Base-by-base conservation (phyloP, 1,284 basidiomycete species). In the Prillingera fragicola region DNA sequence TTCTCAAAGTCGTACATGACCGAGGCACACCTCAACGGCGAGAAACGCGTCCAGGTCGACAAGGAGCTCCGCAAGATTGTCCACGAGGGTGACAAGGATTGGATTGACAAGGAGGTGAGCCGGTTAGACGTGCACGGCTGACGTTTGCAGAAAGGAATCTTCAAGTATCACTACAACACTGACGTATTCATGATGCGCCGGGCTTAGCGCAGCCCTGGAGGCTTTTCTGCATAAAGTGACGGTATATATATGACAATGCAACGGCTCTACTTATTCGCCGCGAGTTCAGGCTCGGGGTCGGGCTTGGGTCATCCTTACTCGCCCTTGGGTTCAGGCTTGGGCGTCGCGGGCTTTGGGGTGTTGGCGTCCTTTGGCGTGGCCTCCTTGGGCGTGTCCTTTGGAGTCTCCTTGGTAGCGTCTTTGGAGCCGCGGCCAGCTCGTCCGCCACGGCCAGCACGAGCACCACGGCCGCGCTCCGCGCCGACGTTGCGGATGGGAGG, bases 401-500 rank as follows among this genome's bases (percentile, higher is more conserved):
- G 36, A 24, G 17, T 32, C 38, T 22, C 13, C 24, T 12, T 41
- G n/a, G 33, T 17, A 24, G 33, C 34, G n/a, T 52, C 50, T 38
- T 49, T 52, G 29, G 42, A 44, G n/a, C 82, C 76, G 36, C 83
- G 75, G 12, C 67, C 72, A 1, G 78, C 75, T 17, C 67, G 57
- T 12, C 75, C 59, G 21, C 76, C 74, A 14, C 67, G 60, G 2
- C 73, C 70, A 19, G 74, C 72, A 12, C 71, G 66, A 33, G 57
- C 64, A 12, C 71, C 66, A 13, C 73, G 62, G 3, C 57, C 54
- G 22, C 50, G 63, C 8, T 50, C 42, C 22, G 43, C 34, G 28
- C 43, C 49, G 17, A 47, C 27, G 13, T 44, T 45, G 19, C 59
- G 55, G 3, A 52, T 38, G n/a, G 63, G 65, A 13, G 69, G 67